Percentiles rank a stretch among this genome's conserved stretches.
These are phyloP conservation scores for Zygotorulaspora mrakii DNA, from an alignment of 1,139 yeast species.

Conservation along the genomic window DNA sequence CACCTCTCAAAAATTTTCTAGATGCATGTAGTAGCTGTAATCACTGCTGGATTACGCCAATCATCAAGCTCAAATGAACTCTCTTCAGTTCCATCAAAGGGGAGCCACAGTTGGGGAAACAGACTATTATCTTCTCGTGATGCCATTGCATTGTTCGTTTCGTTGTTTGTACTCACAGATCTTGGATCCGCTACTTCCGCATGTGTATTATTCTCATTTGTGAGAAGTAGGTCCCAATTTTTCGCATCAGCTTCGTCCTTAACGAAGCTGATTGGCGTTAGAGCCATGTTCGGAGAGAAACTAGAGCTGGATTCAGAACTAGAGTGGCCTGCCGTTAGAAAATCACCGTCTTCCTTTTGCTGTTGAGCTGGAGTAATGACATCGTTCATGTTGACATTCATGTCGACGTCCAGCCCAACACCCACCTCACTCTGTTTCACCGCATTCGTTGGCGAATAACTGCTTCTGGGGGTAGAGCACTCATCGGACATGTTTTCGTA, in stretches of 20 bases:
- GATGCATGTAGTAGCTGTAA: conserved; percentile 25
- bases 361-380: neutral
- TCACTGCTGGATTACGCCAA: conserved; percentile 46
- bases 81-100: conserved; percentile 15
- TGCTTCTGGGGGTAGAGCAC: conserved; percentile 1
- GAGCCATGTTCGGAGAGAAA: conserved; percentile 11
- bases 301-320: conserved; percentile 8
- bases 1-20: conserved; percentile 4
- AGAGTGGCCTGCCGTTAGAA: conserved; percentile 2
- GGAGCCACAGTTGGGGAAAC: conserved; percentile 10
- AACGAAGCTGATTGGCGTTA: conserved; percentile 16
- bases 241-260: conserved; percentile 9
- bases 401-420: neutral
- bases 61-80: conserved; percentile 37
- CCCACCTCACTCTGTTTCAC: neutral
- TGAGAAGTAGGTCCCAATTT: conserved; percentile 24
- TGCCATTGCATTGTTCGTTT: neutral
- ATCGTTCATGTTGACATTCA: neutral
- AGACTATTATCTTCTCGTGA: conserved; percentile 2
- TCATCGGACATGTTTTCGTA: conserved; percentile 2
- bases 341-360: neutral
- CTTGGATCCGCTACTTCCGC: conserved; percentile 10
- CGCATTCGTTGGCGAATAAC: conserved; percentile 1
- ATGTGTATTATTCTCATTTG: conserved; percentile 13
- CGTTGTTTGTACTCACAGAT: neutral